Conservation (phyloP, 2,329 filamentous ascomycete genomes). For the Calonectria hongkongensis region DNA sequence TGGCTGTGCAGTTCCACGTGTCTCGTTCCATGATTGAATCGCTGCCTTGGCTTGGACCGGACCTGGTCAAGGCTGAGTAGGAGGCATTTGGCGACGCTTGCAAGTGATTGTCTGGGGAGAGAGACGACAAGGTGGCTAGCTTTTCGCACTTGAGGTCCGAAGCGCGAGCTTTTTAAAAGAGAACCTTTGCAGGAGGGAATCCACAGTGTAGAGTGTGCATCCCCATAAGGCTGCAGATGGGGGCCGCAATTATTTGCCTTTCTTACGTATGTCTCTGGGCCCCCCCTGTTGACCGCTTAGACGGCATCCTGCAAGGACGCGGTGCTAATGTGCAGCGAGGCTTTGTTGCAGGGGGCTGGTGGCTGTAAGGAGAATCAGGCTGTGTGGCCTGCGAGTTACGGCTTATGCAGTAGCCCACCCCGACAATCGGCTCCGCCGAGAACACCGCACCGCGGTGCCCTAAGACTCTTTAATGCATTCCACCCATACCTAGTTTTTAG, state of each 20-base stretch:
- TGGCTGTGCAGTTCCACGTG: neutral
- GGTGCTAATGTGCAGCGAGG: neutral
- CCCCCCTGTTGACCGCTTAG: neutral
- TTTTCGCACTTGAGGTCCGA: neutral
- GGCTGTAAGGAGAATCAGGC: neutral
- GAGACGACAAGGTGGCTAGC: no score
- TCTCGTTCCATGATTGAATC: neutral
- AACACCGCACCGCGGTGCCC: no score
- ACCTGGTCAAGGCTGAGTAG: neutral
- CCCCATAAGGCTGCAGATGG: conserved; percentile 14
- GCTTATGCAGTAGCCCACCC: no score
- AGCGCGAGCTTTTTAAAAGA: neutral
- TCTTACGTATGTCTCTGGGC: neutral
- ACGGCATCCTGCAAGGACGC: neutral
- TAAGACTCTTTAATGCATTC: no score
- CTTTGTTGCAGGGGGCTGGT: neutral
- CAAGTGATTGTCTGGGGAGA: neutral
- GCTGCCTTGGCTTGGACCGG: neutral
- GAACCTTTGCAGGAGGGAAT: neutral
- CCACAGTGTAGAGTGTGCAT: neutral
- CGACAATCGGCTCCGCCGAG: no score
- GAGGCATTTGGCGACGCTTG: neutral
- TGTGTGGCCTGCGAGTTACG: neutral
- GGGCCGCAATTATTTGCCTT: neutral
- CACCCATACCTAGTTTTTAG: no score